A percentile compares a stretch with the other conserved stretches of the same genome.
Evolutionary conservation across 1,284 basidiomycete species (phyloP).

Genomic region (Austroboletus niveus): DNA sequence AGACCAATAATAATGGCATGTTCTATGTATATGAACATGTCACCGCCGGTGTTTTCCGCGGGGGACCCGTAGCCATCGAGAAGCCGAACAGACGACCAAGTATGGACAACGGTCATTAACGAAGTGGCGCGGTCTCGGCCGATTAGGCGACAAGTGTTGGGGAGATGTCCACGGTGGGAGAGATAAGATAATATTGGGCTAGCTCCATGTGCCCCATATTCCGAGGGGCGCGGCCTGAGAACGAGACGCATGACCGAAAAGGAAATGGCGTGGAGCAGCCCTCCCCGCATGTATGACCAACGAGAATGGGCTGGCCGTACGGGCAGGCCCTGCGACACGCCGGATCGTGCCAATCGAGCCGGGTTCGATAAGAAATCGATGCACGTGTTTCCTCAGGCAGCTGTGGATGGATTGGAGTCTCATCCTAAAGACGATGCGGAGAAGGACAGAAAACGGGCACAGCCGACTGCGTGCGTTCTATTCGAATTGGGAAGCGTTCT

Average conservation of each 20-base stretch:
- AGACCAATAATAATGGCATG: background rate
- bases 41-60: constrained; percentile 4
- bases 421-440: background rate
- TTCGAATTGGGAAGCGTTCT: constrained; percentile 1
- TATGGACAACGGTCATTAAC: constrained; percentile 20
- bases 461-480: background rate
- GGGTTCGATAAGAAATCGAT: background rate
- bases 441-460: background rate
- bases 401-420: constrained; percentile 1
- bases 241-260: constrained; percentile 5
- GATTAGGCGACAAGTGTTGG: constrained; percentile 3
- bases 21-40: background rate
- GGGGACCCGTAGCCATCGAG: background rate
- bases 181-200: constrained; percentile 23
- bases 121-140: constrained; percentile 1
- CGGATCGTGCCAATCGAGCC: background rate
- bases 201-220: background rate
- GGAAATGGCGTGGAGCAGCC: background rate
- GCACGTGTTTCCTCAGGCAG: background rate
- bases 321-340: background rate
- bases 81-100: background rate
- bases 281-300: background rate
- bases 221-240: constrained; percentile 18
- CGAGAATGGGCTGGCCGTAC: background rate
- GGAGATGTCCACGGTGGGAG: constrained; percentile 3